Evolutionary conservation across 2,329 filamentous ascomycete species (phyloP).

Genomic region (Aplosporella prunicola): DNA sequence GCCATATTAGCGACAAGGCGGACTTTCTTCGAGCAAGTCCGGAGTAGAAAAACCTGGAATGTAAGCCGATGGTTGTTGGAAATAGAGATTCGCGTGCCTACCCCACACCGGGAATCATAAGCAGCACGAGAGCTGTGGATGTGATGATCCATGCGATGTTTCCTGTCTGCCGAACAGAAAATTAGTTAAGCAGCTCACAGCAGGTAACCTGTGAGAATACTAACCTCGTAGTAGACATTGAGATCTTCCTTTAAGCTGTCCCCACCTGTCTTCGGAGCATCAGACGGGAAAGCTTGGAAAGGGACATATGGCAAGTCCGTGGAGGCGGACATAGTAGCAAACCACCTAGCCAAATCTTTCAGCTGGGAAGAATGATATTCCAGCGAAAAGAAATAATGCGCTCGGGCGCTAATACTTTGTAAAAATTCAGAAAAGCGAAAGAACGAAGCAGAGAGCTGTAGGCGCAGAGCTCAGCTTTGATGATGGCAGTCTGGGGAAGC

Average conservation of each 20-base stretch:
- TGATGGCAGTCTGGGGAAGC: too few relatives aligned
- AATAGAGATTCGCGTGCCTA: conserved; percentile 23
- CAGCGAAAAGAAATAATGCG: too few relatives aligned
- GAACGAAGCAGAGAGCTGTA: too few relatives aligned
- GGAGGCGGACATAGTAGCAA: conserved; percentile 22
- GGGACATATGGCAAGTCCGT: conserved; percentile 25
- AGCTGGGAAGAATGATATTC: too few relatives aligned
- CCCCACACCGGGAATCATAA: conserved; percentile 89
- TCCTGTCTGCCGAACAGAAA: conserved; percentile 57
- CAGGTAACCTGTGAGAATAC: conserved; percentile 18
- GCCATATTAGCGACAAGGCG: conserved; percentile 74
- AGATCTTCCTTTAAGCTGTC: conserved; percentile 59
- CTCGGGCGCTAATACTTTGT: too few relatives aligned
- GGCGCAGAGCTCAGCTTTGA: too few relatives aligned
- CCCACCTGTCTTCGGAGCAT: conserved; percentile 59
- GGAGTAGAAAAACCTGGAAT: conserved; percentile 74
- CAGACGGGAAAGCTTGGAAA: conserved; percentile 32
- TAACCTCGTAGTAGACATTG: conserved; percentile 75
- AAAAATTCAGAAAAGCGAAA: too few relatives aligned
- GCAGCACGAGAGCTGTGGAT: conserved; percentile 67
- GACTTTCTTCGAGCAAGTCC: conserved; percentile 84
- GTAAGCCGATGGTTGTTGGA: conserved; percentile 3
- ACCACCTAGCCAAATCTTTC: too few relatives aligned
- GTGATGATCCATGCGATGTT: conserved; percentile 76
- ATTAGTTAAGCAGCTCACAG: conserved; percentile 5